Conservation (phyloP, 306 rosid species). For the Inga oerstediana region DNA sequence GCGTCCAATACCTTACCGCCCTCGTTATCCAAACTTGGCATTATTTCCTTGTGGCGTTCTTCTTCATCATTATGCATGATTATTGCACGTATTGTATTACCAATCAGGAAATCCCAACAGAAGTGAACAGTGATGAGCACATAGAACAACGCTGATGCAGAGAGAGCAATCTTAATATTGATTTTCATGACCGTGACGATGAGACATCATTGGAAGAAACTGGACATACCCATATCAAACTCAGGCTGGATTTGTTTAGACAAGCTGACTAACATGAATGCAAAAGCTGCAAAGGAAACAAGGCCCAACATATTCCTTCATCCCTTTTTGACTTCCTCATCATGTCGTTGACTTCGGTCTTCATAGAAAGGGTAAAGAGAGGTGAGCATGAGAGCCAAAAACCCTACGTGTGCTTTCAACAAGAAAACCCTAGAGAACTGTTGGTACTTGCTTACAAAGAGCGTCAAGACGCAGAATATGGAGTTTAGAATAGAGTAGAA, state of each 20-base stretch:
- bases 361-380: slow-evolving; percentile 9
- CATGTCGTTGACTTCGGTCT: neutral
- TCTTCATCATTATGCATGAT: neutral
- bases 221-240: slow-evolving; percentile 17
- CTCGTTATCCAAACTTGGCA: neutral
- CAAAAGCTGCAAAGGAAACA: neutral
- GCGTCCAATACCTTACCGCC: neutral
- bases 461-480: neutral
- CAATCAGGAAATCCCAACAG: neutral
- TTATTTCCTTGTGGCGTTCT: neutral
- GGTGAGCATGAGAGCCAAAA: slow-evolving; percentile 4
- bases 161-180: neutral
- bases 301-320: neutral
- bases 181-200: slow-evolving; percentile 12
- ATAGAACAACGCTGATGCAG: neutral
- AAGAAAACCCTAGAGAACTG: neutral
- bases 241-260: slow-evolving; percentile 23
- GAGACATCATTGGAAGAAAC: slow-evolving; percentile 21
- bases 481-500: neutral
- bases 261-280: slow-evolving; percentile 25
- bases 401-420: slow-evolving; percentile 12
- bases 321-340: neutral
- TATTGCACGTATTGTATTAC: neutral
- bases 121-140: neutral
- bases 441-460: neutral